Evolutionary conservation across 148 eudicot species (phyloP).

Genomic region (Amaranthus cruentus): DNA sequence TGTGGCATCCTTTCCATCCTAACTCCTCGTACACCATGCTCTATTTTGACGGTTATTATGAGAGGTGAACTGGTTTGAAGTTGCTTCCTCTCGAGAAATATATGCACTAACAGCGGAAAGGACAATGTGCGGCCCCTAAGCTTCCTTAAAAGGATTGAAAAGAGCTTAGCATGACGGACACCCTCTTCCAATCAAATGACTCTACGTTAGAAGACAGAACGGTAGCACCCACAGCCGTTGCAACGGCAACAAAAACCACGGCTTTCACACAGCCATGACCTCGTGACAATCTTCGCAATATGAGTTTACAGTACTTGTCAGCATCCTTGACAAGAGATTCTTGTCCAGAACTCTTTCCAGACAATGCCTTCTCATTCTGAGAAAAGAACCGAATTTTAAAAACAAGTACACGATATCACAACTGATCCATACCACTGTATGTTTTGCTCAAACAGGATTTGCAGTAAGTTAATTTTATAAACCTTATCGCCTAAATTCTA

Average conservation of each 20-base stretch:
- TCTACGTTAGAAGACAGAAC: constrained; percentile 43
- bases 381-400: neutral
- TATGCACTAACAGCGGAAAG: constrained; percentile 1
- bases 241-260: constrained; percentile 32
- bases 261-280: constrained; percentile 58
- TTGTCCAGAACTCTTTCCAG: constrained; percentile 38
- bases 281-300: constrained; percentile 59
- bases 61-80: constrained; percentile 11
- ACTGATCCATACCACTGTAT: neutral
- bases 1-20: constrained; percentile 23
- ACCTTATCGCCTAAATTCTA: neutral
- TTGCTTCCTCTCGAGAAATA: constrained; percentile 15
- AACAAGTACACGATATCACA: neutral
- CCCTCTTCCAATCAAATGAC: constrained; percentile 47
- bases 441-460: neutral
- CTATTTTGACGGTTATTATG: constrained; percentile 27
- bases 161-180: constrained; percentile 47
- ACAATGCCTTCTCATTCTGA: constrained; percentile 60
- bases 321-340: constrained; percentile 48
- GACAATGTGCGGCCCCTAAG: neutral
- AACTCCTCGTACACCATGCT: constrained; percentile 27
- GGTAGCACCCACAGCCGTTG: constrained; percentile 48
- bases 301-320: constrained; percentile 57
- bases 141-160: constrained; percentile 31
- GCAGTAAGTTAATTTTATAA: too few species aligned